Conservation (phyloP, 495 filamentous ascomycete genomes). For the Penicillium nucicola region DNA sequence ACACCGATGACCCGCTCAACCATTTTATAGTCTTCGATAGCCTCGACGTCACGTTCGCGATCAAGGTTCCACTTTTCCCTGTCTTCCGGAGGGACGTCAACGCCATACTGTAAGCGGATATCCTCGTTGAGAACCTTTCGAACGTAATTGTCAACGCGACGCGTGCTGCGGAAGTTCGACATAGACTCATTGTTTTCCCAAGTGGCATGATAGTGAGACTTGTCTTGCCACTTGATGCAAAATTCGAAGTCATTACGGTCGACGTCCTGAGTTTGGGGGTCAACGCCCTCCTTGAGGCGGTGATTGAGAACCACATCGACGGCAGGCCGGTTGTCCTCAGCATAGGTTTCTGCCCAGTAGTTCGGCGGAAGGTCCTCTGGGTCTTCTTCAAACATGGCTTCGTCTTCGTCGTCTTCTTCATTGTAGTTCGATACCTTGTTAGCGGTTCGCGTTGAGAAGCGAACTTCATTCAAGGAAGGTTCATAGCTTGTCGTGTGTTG, state of each 20-base stretch:
- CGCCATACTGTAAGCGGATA: slow-evolving; percentile 63
- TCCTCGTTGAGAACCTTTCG: slow-evolving; percentile 75
- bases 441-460: slow-evolving; percentile 87
- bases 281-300: slow-evolving; percentile 65
- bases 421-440: slow-evolving; percentile 85
- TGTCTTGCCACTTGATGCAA: slow-evolving; percentile 95
- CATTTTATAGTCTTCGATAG: slow-evolving; percentile 77
- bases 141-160: slow-evolving; percentile 91
- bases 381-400: slow-evolving; percentile 69
- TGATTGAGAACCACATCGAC: slow-evolving; percentile 91
- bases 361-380: slow-evolving; percentile 51
- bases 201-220: slow-evolving; percentile 90
- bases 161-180: slow-evolving; percentile 66
- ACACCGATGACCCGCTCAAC: slow-evolving; percentile 89
- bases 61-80: slow-evolving; percentile 89
- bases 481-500: slow-evolving; percentile 58
- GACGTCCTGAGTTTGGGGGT: slow-evolving; percentile 51
- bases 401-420: slow-evolving; percentile 79
- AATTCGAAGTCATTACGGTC: slow-evolving; percentile 85
- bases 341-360: slow-evolving; percentile 59
- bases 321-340: slow-evolving; percentile 70
- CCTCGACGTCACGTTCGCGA: slow-evolving; percentile 79
- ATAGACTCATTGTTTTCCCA: slow-evolving; percentile 81
- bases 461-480: slow-evolving; percentile 66
- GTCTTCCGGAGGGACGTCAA: slow-evolving; percentile 76